Base-by-base conservation (phyloP, 208 protist genomes). In the Wallacemonas sp. region DNA sequence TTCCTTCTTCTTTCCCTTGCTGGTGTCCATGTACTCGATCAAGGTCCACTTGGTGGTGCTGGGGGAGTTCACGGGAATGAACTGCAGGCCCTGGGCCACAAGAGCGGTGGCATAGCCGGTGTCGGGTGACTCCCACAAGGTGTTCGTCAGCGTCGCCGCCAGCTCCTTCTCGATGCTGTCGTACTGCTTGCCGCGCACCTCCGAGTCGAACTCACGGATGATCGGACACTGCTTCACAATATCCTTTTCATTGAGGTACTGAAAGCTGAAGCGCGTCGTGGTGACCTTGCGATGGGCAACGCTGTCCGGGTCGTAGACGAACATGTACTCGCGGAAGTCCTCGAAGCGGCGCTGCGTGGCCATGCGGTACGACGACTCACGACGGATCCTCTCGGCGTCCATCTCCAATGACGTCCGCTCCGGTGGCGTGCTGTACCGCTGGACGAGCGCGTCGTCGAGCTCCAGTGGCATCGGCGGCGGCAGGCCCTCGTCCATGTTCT, bases 271-370 rank as follows among this genome's bases (percentile, higher is more conserved):
- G 1, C 87, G 81, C 12, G 33, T 54, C 0, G 81, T 83, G 5
- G 73, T 74, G 4, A 88, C 81, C 45, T 74, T 79, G 2, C 87
- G 81, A 18, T 76, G 71, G 2, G 76, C 77, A 20, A 88, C 74
- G 10, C 78, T 83, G 36, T 93, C 81, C 11, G 81, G 81, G 74
- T 93, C 83, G 67, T 85, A 80, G 16, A 89, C 77, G 61, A 88
- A 93, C 61, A 93, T 74, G 59, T 84, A 93, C 70, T 93, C 87
- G 12, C 87, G 77, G 45, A 93, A 88, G 64, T 92, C 86, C 25
- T 85, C 77, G 49, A 89, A 92, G 28, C 77, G 81, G 25, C 82
- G 72, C 63, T 92, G 86, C 16, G 86, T 92, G n/a, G 74, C 81
- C 28, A 77, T 77, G 44, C 86, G 74, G 67, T 92, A 78, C 49